A percentile compares a stretch with the other conserved stretches of the same genome.
Evolutionary conservation across 495 filamentous ascomycete species (phyloP).

Genomic region (Podospora didyma): DNA sequence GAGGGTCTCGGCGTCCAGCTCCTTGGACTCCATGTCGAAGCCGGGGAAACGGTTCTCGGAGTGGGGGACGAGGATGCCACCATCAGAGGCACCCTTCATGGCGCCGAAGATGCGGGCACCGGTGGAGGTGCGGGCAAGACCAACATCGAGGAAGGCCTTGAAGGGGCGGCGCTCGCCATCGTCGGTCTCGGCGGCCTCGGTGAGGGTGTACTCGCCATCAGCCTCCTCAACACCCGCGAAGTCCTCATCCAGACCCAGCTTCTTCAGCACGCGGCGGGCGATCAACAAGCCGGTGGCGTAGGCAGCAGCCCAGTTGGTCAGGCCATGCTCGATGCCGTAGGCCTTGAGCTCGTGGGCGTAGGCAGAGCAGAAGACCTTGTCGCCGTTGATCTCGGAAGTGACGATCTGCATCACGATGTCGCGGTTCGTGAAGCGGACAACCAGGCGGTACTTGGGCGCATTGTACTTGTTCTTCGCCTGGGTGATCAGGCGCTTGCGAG

Average conservation of each 20-base stretch:
- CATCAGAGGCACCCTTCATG: conserved; percentile 99
- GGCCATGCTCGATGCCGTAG: conserved; percentile 95
- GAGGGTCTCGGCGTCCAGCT: conserved; percentile 93
- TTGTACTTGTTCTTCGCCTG: conserved; percentile 99
- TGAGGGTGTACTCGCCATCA: conserved; percentile 89
- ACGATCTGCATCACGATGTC: conserved; percentile 98
- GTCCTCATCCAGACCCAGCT: conserved; percentile 87
- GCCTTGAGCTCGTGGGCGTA: conserved; percentile 97
- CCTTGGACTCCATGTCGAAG: conserved; percentile 92
- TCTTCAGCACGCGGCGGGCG: conserved; percentile 92
- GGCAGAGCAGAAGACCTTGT: conserved; percentile 90
- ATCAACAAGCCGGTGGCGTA: conserved; percentile 96
- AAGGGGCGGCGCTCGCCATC: conserved; percentile 92
- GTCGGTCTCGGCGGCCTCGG: conserved; percentile 80
- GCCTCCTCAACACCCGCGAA: conserved; percentile 94
- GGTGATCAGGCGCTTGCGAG: conserved; percentile 97
- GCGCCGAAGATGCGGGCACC: conserved; percentile 98
- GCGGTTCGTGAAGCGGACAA: conserved; percentile 99
- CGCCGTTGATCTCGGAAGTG: conserved; percentile 91
- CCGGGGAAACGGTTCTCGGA: conserved; percentile 99
- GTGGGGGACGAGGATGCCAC: conserved; percentile 95
- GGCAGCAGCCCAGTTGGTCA: conserved; percentile 99
- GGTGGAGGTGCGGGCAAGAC: conserved; percentile 92
- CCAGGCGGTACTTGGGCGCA: conserved; percentile 98
- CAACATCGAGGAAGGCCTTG: conserved; percentile 98